Evolutionary conservation across 2,329 filamentous ascomycete genomes (phyloP), one percentile per base, ranked within the genome.

Genomic region (Cladophialophora bantiana): DNA sequence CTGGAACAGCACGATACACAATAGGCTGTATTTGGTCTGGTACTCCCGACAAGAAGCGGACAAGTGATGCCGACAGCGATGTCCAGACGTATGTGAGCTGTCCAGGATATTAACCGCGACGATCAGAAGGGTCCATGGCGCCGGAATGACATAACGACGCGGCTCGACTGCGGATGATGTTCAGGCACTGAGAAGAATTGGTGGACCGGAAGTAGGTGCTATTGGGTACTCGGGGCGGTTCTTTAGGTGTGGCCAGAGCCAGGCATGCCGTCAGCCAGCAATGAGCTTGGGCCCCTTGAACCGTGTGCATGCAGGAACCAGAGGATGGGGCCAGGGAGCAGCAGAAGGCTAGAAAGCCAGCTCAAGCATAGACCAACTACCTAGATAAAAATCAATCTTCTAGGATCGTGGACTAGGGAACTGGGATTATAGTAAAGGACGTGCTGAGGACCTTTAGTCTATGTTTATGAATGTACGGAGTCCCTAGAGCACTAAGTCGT

Each of bases 291-390:
- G n/a, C 48, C 50, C 13, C 31, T 38, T 34, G 59, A 61, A 40
- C 52, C 50, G 42, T 32, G 50, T 53, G 18, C 45, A 52, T 61
- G 45, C 59, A 61, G 59, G 59, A 40, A 61, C 59, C 52, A 5
- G 13, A n/a, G 31, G n/a, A 2, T 12, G 10, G 45, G 45, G 45
- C 45, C 45, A 36, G 45, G 32, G 32, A 45, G n/a, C 6, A 18
- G n/a, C 32, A 54, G 18, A 34, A 34, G 26, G 52, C 52, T 20
- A n/a, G 31, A 55, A 55, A 9, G 31, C 12, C 52, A 55, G 52
- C 34, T 55, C 34, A 20, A n/a, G 40, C 40, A 50, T 20, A 26
- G 45, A 26, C 26, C 1, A 50, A 2, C 26, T 26, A 26, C 26
- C 26, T 26, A 26, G 26, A 26, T 26, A 26, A 26, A 26, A 26